phyloP scores from a whole-genome alignment of 2,329 filamentous ascomycete species.

The Blastomyces parvus region DNA sequence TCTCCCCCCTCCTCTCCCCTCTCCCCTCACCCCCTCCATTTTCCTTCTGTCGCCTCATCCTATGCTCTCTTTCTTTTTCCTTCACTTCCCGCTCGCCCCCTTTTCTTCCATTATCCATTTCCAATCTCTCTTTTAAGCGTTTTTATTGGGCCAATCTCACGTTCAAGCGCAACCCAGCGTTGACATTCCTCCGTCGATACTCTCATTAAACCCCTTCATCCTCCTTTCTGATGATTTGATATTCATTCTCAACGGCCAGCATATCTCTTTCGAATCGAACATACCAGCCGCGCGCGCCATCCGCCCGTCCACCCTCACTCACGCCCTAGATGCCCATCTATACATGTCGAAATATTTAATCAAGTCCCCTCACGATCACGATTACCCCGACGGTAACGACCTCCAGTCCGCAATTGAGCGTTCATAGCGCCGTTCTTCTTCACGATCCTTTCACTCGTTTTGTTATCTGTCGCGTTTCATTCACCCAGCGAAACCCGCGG shows the following conservation, averaged over 20 bases:
- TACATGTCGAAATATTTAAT: background rate
- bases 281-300: background rate
- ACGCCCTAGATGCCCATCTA: background rate
- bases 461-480: background rate
- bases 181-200: constrained; percentile 3
- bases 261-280: background rate
- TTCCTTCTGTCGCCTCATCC: constrained; percentile 9
- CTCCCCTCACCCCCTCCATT: constrained; percentile 6
- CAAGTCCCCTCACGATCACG: constrained; percentile 6
- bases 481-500: background rate
- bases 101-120: constrained; percentile 9
- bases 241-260: constrained; percentile 6
- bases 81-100: constrained; percentile 5
- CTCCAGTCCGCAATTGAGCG: background rate
- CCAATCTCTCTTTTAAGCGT: constrained; percentile 7
- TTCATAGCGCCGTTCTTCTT: background rate
- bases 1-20: constrained; percentile 11
- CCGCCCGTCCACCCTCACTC: background rate
- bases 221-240: background rate
- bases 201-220: constrained; percentile 4
- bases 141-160: constrained; percentile 1
- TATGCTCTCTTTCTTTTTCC: constrained; percentile 1
- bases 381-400: background rate
- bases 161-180: background rate
- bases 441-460: background rate